These are phyloP conservation scores for Choanephora cucurbitarum DNA, from an alignment of 371 early-diverging fungal genomes.

Conservation along the genomic window DNA sequence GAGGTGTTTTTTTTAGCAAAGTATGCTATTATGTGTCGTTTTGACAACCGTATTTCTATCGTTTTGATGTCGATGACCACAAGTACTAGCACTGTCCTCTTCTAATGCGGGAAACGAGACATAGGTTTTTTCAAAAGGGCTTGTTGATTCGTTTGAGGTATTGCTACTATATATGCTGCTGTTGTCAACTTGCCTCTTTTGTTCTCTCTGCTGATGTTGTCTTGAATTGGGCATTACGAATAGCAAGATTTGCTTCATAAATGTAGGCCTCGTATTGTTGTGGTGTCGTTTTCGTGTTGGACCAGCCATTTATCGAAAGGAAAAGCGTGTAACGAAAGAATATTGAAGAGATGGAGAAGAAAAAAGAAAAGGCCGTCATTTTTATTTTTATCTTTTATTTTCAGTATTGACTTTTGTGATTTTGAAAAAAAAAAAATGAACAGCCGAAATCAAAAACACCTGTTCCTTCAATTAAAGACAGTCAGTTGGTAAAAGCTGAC, in stretches of 20 bases:
- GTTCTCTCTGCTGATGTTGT: background rate
- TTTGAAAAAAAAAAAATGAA: no score
- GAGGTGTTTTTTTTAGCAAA: constrained; percentile 11
- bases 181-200: background rate
- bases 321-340: background rate
- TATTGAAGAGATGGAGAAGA: background rate
- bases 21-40: constrained; percentile 12
- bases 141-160: constrained; percentile 17
- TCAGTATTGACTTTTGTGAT: no score
- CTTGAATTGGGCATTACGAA: background rate
- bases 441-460: no score
- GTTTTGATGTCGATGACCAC: constrained; percentile 20
- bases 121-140: constrained; percentile 32
- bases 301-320: background rate
- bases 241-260: background rate
- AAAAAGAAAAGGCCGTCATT: background rate
- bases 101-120: constrained; percentile 33
- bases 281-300: background rate
- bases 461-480: no score
- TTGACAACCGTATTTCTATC: constrained; percentile 9
- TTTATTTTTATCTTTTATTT: no score
- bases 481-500: no score
- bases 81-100: constrained; percentile 19
- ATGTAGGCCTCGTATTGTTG: background rate
- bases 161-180: constrained; percentile 2